Evolutionary conservation across 106 monocot species (phyloP), one percentile per base, ranked within the genome.

Genomic region (Posidonia australis): DNA sequence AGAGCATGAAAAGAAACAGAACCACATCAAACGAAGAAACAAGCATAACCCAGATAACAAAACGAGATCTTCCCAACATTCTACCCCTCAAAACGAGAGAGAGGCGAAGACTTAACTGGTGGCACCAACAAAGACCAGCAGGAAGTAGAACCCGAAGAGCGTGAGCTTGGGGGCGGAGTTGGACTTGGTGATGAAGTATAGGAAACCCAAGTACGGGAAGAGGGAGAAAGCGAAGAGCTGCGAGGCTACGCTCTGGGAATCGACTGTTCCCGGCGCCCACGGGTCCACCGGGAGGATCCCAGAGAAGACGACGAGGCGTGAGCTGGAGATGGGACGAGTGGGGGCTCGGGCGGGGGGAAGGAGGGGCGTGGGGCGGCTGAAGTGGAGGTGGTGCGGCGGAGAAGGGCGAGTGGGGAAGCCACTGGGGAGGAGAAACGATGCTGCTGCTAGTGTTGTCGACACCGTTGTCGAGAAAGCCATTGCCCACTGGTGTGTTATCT

Each of bases 61-160:
- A 12, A 14, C 6, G 58, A 3, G 26, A 1, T 5, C 29, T 58
- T 27, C 27, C 58, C 58, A 58, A 11, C 26, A 13, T 21, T 7
- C 27, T 6, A 10, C 68, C 13, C 36, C 3, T 44, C 21, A 27
- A 46, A 65, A 5, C 20, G 43, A 25, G 51, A 48, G 18, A 54
- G 7, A 36, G 2, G 18, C 24, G 17, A 51, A 45, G 14, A 71
- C 81, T n/a, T 81, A 85, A 75, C 94, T 94, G 24, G 90, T 90
- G 41, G 87, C 90, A 9, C 87, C 96, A 12, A 98, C 90, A 65
- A 90, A 98, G 31, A 86, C 87, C 17, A 90, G 96, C 59, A 98
- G 62, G 80, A 98, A 98, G 66, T 98, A 98, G 79, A 98, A 98
- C 9, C 96, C 96, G 46, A 98, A 82, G 63, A 98, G 90, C 32